A percentile compares a stretch with the other conserved stretches of the same genome.
Evolutionary conservation across 2,329 filamentous ascomycete genomes (phyloP).

Genomic region (Nothomitra cinnamomea): DNA sequence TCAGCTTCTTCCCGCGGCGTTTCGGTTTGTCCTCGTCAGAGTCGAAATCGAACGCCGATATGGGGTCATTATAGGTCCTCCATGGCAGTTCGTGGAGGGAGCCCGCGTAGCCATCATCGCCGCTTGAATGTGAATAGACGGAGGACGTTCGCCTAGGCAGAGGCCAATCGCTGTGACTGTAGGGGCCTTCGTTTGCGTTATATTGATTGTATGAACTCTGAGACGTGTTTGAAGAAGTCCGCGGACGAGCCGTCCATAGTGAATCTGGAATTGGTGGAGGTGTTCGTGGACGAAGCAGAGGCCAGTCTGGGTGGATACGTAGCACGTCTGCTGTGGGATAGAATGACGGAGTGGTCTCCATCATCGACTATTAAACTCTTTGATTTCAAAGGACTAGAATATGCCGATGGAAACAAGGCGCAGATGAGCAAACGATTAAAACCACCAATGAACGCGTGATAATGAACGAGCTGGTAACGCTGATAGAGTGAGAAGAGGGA

Average conservation of each 20-base stretch:
- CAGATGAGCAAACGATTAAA: background rate
- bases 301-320: constrained; percentile 3
- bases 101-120: background rate
- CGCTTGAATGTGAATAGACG: background rate
- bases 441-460: background rate
- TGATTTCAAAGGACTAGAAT: background rate
- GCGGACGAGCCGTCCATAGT: background rate
- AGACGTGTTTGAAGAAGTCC: background rate
- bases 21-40: constrained; percentile 1
- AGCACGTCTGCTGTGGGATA: constrained; percentile 1
- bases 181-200: background rate
- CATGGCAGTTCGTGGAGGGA: background rate
- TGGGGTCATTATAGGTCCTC: background rate
- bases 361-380: background rate
- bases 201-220: background rate
- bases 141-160: background rate
- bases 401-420: background rate
- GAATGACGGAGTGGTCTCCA: constrained; percentile 1
- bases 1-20: background rate
- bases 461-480: background rate
- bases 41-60: constrained; percentile 1
- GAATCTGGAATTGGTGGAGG: background rate
- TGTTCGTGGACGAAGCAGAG: background rate
- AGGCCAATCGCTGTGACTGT: background rate
- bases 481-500: background rate